These are phyloP conservation scores for Galerina sulciceps DNA, from an alignment of 768 basidiomycete species.

Conservation along the genomic window DNA sequence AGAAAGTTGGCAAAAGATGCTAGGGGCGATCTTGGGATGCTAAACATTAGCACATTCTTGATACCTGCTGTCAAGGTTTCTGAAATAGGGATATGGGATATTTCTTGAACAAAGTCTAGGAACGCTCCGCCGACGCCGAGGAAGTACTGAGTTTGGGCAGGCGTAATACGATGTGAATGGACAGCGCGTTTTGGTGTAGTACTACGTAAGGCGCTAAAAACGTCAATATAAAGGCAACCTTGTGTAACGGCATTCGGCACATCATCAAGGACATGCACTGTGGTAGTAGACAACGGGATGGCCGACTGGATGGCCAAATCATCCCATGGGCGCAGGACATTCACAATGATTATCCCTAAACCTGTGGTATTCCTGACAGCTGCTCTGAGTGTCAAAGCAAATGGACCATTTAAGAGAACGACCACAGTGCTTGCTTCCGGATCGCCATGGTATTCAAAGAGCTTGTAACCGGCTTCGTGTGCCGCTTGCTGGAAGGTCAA, in stretches of 20 bases:
- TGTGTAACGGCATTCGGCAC: constrained; percentile 64
- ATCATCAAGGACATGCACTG: constrained; percentile 80
- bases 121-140: constrained; percentile 49
- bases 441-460: constrained; percentile 80
- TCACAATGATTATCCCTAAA: constrained; percentile 71
- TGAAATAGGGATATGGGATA: constrained; percentile 32
- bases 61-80: constrained; percentile 45
- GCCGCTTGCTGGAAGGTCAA: constrained; percentile 53
- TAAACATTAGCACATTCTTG: constrained; percentile 70
- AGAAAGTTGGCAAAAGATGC: constrained; percentile 60
- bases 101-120: constrained; percentile 39
- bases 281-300: constrained; percentile 62
- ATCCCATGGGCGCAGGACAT: constrained; percentile 86
- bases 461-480: constrained; percentile 62
- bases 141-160: constrained; percentile 57
- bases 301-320: constrained; percentile 60
- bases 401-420: constrained; percentile 75
- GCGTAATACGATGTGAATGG: constrained; percentile 62
- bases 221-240: constrained; percentile 73
- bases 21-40: constrained; percentile 58
- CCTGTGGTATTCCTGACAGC: constrained; percentile 44
- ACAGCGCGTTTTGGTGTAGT: constrained; percentile 40
- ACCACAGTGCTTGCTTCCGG: constrained; percentile 63
- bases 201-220: constrained; percentile 62
- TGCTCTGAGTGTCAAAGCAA: constrained; percentile 67